Conservation (phyloP, 2,329 filamentous ascomycete species). For the Talaromyces sp. region DNA sequence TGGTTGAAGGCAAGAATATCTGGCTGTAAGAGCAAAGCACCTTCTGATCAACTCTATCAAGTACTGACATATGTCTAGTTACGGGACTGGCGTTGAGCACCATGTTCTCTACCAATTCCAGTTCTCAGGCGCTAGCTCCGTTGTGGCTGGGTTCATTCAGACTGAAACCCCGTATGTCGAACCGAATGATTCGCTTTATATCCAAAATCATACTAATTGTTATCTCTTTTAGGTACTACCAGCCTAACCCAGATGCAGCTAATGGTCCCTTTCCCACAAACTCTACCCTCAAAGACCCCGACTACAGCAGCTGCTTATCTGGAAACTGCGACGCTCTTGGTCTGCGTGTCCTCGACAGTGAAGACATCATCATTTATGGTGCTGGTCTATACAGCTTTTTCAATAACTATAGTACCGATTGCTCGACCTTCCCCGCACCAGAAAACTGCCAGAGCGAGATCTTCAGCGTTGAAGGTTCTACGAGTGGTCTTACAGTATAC, state of each 20-base stretch:
- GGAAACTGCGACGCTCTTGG: constrained; percentile 50
- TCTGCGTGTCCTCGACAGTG: constrained; percentile 50
- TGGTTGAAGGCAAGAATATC: constrained; percentile 49
- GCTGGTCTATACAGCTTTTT: constrained; percentile 60
- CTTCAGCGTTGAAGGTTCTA: constrained; percentile 49
- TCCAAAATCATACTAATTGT: not conserved
- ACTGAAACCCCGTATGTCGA: constrained; percentile 41
- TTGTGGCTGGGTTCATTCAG: constrained; percentile 41
- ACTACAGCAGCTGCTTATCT: constrained; percentile 34
- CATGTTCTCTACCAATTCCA: constrained; percentile 54
- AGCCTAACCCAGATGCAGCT: constrained; percentile 40
- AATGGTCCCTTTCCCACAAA: constrained; percentile 36
- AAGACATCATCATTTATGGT: constrained; percentile 52
- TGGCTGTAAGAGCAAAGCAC: constrained; percentile 38
- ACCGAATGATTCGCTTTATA: not conserved
- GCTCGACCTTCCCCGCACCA: constrained; percentile 42
- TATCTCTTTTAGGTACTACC: constrained; percentile 36
- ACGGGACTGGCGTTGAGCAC: constrained; percentile 52
- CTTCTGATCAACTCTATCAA: not conserved
- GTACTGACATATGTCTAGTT: constrained; percentile 24
- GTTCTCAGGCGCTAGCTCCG: constrained; percentile 39
- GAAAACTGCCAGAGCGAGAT: constrained; percentile 55
- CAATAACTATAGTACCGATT: constrained; percentile 53
- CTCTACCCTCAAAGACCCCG: constrained; percentile 36
- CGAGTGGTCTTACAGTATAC: constrained; percentile 42